These are phyloP conservation scores for Fusarium stilboides DNA, from an alignment of 2,329 filamentous ascomycete species.

Conservation along the genomic window DNA sequence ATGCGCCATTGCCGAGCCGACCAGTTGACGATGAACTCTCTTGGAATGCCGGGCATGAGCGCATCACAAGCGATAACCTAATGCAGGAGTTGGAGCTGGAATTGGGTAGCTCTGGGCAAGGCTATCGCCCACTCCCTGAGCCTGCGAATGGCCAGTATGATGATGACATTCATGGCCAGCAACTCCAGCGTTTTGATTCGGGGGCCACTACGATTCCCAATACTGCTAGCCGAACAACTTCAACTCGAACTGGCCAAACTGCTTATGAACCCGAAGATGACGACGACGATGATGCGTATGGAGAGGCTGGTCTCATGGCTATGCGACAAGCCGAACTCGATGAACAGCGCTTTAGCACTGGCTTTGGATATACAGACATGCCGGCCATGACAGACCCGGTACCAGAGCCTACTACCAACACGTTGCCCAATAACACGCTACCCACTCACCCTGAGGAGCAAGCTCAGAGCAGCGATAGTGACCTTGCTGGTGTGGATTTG, in stretches of 20 bases:
- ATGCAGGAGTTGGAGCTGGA: conserved; percentile 73
- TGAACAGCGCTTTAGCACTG: conserved; percentile 65
- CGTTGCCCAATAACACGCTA: conserved; percentile 59
- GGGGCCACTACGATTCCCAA: conserved; percentile 61
- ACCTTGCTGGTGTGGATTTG: conserved; percentile 79
- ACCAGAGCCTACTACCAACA: conserved; percentile 46
- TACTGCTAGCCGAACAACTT: conserved; percentile 43
- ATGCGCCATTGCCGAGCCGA: conserved; percentile 71
- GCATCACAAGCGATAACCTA: conserved; percentile 65
- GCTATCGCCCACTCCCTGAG: conserved; percentile 57
- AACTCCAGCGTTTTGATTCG: conserved; percentile 66
- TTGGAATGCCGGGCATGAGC: conserved; percentile 61
- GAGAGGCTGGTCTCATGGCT: conserved; percentile 85
- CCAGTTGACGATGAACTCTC: conserved; percentile 63
- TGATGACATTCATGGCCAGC: conserved; percentile 59
- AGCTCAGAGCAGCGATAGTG: conserved; percentile 75
- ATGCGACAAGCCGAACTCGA: conserved; percentile 89
- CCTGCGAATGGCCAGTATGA: conserved; percentile 65
- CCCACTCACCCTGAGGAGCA: conserved; percentile 67
- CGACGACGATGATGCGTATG: conserved; percentile 91
- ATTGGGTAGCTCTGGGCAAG: conserved; percentile 56
- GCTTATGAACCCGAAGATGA: conserved; percentile 57
- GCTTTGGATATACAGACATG: conserved; percentile 54
- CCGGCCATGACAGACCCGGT: conserved; percentile 48
- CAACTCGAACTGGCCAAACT: conserved; percentile 38